Evolutionary conservation across 2,329 filamentous ascomycete genomes (phyloP).

Genomic region (Phaeophleospora eucalypticola): DNA sequence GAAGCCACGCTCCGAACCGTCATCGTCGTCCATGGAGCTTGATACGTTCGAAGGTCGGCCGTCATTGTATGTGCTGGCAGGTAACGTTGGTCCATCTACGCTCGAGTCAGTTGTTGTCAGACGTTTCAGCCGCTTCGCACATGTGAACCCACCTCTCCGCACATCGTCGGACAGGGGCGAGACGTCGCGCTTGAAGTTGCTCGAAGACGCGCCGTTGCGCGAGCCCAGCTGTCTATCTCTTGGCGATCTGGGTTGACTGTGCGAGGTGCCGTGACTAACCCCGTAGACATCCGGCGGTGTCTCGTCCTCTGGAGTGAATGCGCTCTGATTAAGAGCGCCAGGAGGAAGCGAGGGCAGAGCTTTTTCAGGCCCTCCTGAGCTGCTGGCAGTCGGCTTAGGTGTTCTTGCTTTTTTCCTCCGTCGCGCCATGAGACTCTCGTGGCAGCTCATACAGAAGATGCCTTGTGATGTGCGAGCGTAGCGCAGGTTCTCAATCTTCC

Average conservation of each 20-base stretch:
- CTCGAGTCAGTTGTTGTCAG: slow-evolving; percentile 15
- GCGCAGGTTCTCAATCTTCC: slow-evolving; percentile 95
- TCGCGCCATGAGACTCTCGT: slow-evolving; percentile 92
- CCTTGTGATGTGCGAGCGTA: slow-evolving; percentile 97
- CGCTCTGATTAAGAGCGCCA: slow-evolving; percentile 60
- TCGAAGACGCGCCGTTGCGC: slow-evolving; percentile 25
- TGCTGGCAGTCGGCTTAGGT: slow-evolving; percentile 52
- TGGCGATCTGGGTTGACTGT: slow-evolving; percentile 27
- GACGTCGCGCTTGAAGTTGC: slow-evolving; percentile 29
- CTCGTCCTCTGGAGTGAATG: slow-evolving; percentile 55
- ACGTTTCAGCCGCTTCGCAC: slow-evolving; percentile 24
- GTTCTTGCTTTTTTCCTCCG: slow-evolving; percentile 77
- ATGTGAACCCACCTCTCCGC: slow-evolving; percentile 29
- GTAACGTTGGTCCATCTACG: slow-evolving; percentile 62
- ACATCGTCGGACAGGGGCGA: slow-evolving; percentile 35
- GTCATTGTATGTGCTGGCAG: slow-evolving; percentile 71
- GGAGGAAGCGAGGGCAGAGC: slow-evolving; percentile 87
- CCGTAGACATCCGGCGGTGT: slow-evolving; percentile 59
- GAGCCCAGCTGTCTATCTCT: slow-evolving; percentile 21
- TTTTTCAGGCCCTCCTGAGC: slow-evolving; percentile 58
- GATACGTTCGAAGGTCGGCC: slow-evolving; percentile 70
- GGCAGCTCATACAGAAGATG: slow-evolving; percentile 99
- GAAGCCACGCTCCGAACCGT: slow-evolving; percentile 50
- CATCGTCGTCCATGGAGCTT: slow-evolving; percentile 54
- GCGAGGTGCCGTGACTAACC: slow-evolving; percentile 56